Evolutionary conservation across 805 yeast species (phyloP).

Genomic region (Trichomonascus vanleenenianus): DNA sequence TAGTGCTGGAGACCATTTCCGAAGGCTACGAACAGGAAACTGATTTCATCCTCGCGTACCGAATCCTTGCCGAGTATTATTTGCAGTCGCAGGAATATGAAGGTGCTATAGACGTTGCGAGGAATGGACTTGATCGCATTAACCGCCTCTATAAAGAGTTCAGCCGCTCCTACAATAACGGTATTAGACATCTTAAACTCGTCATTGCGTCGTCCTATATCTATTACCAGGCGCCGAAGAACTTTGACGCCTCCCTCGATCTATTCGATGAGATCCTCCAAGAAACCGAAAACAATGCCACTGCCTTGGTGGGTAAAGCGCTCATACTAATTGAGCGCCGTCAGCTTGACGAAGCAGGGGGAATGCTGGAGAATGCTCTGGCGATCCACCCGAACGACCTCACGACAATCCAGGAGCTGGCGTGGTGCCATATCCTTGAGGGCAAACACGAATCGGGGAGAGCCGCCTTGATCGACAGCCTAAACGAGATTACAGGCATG

Average conservation of each 20-base stretch:
- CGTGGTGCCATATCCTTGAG: constrained; percentile 68
- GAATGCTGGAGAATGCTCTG: constrained; percentile 44
- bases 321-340: constrained; percentile 63
- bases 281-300: constrained; percentile 38
- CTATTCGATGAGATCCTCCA: constrained; percentile 57
- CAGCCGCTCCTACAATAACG: constrained; percentile 38
- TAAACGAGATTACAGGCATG: constrained; percentile 39
- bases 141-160: constrained; percentile 34
- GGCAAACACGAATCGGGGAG: constrained; percentile 48
- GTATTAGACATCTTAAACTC: constrained; percentile 54
- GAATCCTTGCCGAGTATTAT: constrained; percentile 57
- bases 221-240: constrained; percentile 84
- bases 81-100: constrained; percentile 56
- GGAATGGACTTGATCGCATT: constrained; percentile 48
- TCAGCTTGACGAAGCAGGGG: constrained; percentile 46
- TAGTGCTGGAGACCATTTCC: constrained; percentile 41
- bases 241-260: constrained; percentile 64
- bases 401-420: constrained; percentile 58
- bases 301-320: constrained; percentile 77
- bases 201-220: constrained; percentile 71
- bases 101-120: constrained; percentile 52
- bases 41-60: constrained; percentile 48
- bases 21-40: constrained; percentile 39
- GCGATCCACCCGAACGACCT: constrained; percentile 42
- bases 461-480: constrained; percentile 37